Evolutionary conservation across 1,284 basidiomycete species (phyloP).

Genomic region (Microbotryum violaceum): DNA sequence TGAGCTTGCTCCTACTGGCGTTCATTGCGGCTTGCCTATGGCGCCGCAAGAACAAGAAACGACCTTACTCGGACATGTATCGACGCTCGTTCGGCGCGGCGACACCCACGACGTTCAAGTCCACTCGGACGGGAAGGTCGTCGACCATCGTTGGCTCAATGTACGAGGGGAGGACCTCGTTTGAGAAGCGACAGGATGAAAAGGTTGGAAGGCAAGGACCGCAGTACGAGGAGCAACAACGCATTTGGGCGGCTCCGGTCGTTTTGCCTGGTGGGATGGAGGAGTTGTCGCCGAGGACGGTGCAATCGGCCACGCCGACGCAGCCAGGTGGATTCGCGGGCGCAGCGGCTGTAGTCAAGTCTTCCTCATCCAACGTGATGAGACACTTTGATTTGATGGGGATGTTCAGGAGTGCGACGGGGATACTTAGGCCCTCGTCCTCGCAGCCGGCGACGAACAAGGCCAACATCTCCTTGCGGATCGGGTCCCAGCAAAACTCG

Average conservation of each 20-base stretch:
- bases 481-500: conserved; percentile 5
- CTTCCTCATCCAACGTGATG: conserved; percentile 1
- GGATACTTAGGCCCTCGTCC: conserved; percentile 1
- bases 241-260: background rate
- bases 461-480: conserved; percentile 9
- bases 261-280: background rate
- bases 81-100: conserved; percentile 5
- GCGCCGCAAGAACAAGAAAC: conserved; percentile 3
- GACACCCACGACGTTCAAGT: background rate
- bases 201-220: background rate
- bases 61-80: background rate
- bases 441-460: background rate
- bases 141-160: conserved; percentile 4
- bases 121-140: conserved; percentile 7
- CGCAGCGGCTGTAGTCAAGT: conserved; percentile 9
- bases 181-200: no score
- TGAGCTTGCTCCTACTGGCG: conserved; percentile 24
- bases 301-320: conserved; percentile 13
- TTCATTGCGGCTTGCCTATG: conserved; percentile 27
- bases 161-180: no score
- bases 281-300: background rate
- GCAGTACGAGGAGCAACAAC: background rate
- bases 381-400: conserved; percentile 31
- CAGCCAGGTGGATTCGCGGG: conserved; percentile 4
- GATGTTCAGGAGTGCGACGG: conserved; percentile 14